phyloP scores from a whole-genome alignment of 768 basidiomycete genomes.

The Lentinula aciculospora region DNA sequence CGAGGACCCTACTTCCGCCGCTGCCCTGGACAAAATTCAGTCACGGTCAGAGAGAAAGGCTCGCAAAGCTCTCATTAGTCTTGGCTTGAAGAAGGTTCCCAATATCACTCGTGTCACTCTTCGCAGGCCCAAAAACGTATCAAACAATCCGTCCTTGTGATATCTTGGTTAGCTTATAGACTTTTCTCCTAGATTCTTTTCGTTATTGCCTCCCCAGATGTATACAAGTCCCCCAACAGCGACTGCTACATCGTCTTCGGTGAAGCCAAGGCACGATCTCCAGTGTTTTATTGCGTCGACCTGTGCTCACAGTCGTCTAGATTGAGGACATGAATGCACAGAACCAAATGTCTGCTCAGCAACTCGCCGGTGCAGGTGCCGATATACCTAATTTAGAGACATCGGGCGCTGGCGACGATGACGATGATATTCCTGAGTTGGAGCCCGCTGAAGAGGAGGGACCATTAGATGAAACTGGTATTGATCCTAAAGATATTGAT shows the following conservation, averaged over 20 bases:
- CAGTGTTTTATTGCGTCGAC: neutral
- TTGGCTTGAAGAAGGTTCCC: slow-evolving; percentile 90
- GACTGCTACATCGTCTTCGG: slow-evolving; percentile 99
- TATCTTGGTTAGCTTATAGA: neutral
- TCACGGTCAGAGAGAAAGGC: slow-evolving; percentile 94
- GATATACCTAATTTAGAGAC: slow-evolving; percentile 40
- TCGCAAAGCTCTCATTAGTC: slow-evolving; percentile 83
- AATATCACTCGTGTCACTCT: slow-evolving; percentile 94
- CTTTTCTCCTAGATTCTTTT: slow-evolving; percentile 62
- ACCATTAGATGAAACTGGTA: slow-evolving; percentile 77
- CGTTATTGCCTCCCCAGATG: slow-evolving; percentile 90
- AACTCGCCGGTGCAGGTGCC: slow-evolving; percentile 52
- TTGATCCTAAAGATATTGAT: slow-evolving; percentile 93
- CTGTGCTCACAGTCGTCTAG: slow-evolving; percentile 25
- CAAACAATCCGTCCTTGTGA: slow-evolving; percentile 18
- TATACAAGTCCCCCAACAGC: slow-evolving; percentile 95
- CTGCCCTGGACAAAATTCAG: slow-evolving; percentile 89
- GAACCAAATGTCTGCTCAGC: slow-evolving; percentile 74
- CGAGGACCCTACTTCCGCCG: slow-evolving; percentile 80
- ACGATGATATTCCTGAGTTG: slow-evolving; percentile 80
- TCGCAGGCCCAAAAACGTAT: slow-evolving; percentile 88
- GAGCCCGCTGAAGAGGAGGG: slow-evolving; percentile 81
- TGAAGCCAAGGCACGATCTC: slow-evolving; percentile 73
- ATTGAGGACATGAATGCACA: slow-evolving; percentile 86
- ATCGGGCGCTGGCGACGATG: slow-evolving; percentile 44